phyloP scores from a whole-genome alignment of 768 basidiomycete genomes.

The Mycena metata region DNA sequence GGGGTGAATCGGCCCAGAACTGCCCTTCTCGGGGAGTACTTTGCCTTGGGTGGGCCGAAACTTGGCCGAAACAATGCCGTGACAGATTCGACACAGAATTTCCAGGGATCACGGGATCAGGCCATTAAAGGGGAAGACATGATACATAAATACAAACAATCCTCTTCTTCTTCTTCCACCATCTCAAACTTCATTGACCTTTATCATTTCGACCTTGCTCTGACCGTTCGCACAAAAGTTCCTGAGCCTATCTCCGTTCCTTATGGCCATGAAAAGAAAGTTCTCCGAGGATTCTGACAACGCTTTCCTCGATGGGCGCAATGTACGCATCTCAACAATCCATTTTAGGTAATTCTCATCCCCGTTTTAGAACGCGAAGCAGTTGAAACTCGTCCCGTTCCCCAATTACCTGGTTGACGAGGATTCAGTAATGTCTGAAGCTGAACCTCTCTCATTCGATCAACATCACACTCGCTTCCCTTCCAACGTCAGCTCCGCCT shows the following conservation, averaged over 20 bases:
- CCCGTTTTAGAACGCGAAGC: constrained; percentile 67
- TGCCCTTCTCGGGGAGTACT: too few relatives aligned
- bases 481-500: constrained; percentile 75
- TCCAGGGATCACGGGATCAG: too few relatives aligned
- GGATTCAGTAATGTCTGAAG: constrained; percentile 82
- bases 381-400: constrained; percentile 82
- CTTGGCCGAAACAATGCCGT: too few relatives aligned
- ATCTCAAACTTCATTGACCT: neutral
- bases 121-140: neutral
- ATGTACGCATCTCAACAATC: constrained; percentile 52
- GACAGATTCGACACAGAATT: neutral
- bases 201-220: neutral
- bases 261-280: constrained; percentile 85
- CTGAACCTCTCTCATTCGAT: constrained; percentile 66
- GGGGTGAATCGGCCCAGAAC: too few relatives aligned
- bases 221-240: constrained; percentile 15
- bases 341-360: constrained; percentile 40
- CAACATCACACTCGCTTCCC: constrained; percentile 73
- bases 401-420: constrained; percentile 73
- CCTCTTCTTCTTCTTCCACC: constrained; percentile 18
- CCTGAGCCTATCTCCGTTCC: constrained; percentile 30
- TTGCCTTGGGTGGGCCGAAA: too few relatives aligned
- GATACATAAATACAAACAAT: constrained; percentile 1
- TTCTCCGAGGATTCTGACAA: constrained; percentile 71
- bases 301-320: constrained; percentile 52